A percentile compares a stretch with the other conserved stretches of the same genome.
phyloP scores from a whole-genome alignment of 2,329 filamentous ascomycete genomes.

The Leptographium galeiforme region DNA sequence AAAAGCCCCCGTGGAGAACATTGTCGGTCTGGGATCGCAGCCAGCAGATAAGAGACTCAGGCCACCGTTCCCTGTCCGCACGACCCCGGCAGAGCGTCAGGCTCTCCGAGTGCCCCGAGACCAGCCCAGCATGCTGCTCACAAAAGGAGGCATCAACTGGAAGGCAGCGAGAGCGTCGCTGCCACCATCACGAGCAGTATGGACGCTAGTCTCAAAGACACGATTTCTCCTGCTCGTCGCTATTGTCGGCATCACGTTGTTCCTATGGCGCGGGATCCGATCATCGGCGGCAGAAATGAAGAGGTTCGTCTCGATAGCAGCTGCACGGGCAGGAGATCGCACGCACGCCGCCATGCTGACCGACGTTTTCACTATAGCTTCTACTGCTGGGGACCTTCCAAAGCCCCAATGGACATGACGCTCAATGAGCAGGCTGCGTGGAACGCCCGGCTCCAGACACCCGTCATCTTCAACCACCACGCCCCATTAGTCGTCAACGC shows the following conservation, averaged over 20 bases:
- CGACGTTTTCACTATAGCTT: conserved; percentile 43
- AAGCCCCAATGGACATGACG: conserved; percentile 92
- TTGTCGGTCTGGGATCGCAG: background rate
- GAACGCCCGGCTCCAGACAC: conserved; percentile 79
- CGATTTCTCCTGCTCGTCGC: conserved; percentile 65
- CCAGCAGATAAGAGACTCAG: background rate
- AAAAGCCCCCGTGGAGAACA: background rate
- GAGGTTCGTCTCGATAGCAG: conserved; percentile 44
- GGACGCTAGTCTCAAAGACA: conserved; percentile 59
- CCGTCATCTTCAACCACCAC: conserved; percentile 94
- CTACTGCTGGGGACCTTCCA: conserved; percentile 91
- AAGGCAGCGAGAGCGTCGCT: conserved; percentile 73
- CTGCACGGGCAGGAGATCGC: too few species aligned
- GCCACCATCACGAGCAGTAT: conserved; percentile 61
- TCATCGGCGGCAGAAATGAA: conserved; percentile 77
- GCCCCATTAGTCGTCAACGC: conserved; percentile 74
- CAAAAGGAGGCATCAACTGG: conserved; percentile 84
- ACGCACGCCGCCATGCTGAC: background rate
- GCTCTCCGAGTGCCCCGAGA: conserved; percentile 23
- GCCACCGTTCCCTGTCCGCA: conserved; percentile 1
- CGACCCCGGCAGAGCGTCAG: conserved; percentile 19
- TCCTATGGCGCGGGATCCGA: conserved; percentile 80
- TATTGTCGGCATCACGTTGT: conserved; percentile 54
- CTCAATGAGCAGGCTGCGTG: conserved; percentile 82
- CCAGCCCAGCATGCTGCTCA: conserved; percentile 60